Evolutionary conservation across 2,329 filamentous ascomycete species (phyloP).

Genomic region (Dichotomopilus funicola): DNA sequence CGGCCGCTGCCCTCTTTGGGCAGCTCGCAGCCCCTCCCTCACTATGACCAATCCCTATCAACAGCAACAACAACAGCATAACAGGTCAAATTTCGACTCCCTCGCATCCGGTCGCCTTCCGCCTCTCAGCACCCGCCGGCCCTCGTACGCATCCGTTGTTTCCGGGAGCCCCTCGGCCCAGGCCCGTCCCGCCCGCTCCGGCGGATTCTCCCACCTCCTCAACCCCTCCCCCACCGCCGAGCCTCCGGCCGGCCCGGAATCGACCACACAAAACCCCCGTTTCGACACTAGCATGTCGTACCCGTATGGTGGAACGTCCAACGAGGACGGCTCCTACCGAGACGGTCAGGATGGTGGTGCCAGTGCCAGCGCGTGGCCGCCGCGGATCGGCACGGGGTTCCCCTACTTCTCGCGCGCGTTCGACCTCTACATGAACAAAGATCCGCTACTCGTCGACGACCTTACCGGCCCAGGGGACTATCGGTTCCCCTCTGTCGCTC

Average conservation of each 20-base stretch:
- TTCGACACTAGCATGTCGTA: conserved; percentile 14
- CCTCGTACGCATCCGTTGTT: conserved; percentile 39
- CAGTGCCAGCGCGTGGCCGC: conserved; percentile 17
- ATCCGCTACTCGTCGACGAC: conserved; percentile 14
- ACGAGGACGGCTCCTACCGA: conserved; percentile 19
- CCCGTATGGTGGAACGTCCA: conserved; percentile 6
- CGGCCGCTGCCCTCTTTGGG: conserved; percentile 10
- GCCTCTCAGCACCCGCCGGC: conserved; percentile 30
- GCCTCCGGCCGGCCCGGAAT: neutral
- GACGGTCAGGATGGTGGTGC: conserved; percentile 3
- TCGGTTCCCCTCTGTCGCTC: conserved; percentile 9
- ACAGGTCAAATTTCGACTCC: conserved; percentile 28
- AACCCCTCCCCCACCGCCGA: conserved; percentile 40
- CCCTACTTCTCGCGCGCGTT: conserved; percentile 49
- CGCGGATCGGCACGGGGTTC: conserved; percentile 29
- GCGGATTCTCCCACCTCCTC: conserved; percentile 49
- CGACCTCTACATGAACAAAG: conserved; percentile 39
- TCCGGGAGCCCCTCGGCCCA: conserved; percentile 33
- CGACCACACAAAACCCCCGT: conserved; percentile 17
- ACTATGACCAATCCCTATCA: conserved; percentile 40
- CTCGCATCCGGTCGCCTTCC: conserved; percentile 24
- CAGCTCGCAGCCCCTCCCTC: conserved; percentile 16
- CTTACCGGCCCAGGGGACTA: conserved; percentile 18
- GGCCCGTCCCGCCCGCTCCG: conserved; percentile 32
- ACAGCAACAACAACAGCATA: conserved; percentile 30